Conservation (phyloP, 73 alveolate genomes). For the Blepharisma japonicum region DNA sequence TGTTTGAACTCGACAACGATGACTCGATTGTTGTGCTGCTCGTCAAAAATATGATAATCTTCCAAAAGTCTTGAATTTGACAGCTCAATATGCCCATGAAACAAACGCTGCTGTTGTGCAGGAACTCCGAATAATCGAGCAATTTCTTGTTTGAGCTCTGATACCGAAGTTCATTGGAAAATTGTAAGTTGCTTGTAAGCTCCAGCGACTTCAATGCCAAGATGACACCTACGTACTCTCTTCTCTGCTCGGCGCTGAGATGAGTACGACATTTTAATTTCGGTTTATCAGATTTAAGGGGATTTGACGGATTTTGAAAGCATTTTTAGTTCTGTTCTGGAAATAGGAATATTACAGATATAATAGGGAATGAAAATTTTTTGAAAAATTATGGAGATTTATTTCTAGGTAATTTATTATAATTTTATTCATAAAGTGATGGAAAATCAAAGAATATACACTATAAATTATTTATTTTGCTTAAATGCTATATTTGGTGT, state of each 20-base stretch:
- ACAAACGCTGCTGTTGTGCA: conserved; percentile 1
- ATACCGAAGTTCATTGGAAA: conserved; percentile 1
- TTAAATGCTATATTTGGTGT: too few species aligned
- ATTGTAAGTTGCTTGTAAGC: background rate
- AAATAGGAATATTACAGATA: too few species aligned
- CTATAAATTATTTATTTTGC: too few species aligned
- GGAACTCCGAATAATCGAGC: background rate
- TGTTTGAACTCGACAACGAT: background rate
- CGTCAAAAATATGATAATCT: conserved; percentile 13
- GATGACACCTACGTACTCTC: background rate
- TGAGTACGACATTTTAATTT: background rate
- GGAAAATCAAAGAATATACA: too few species aligned
- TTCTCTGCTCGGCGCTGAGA: background rate
- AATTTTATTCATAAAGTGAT: too few species aligned
- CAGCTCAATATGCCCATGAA: conserved; percentile 25
- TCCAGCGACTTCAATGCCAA: conserved; percentile 18
- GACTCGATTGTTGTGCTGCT: too few species aligned
- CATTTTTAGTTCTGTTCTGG: too few species aligned
- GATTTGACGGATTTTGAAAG: too few species aligned
- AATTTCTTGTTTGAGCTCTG: conserved; percentile 13
- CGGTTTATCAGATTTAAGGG: too few species aligned
- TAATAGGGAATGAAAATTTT: too few species aligned
- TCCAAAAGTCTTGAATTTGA: conserved; percentile 4
- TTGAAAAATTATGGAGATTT: too few species aligned
- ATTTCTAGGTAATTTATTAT: too few species aligned